Conservation (phyloP, 2,329 filamentous ascomycete species). For the Epichloe sibirici region DNA sequence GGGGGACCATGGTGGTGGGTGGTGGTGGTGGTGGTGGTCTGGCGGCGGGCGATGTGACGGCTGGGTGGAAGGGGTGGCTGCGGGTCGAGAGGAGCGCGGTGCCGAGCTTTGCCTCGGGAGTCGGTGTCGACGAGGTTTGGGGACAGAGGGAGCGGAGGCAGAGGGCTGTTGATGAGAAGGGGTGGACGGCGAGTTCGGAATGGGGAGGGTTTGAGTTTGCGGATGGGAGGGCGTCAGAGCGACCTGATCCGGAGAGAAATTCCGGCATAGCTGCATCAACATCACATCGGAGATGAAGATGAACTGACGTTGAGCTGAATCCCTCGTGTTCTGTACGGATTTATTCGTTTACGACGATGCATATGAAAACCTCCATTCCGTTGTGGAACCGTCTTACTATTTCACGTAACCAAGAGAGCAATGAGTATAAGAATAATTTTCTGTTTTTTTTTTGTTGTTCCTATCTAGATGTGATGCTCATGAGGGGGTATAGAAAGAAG, state of each 20-base stretch:
- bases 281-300: too few species aligned
- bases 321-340: too few species aligned
- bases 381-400: neutral
- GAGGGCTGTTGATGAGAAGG: constrained; percentile 27
- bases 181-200: constrained; percentile 34
- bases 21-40: constrained; percentile 31
- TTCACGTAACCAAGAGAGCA: neutral
- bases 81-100: constrained; percentile 33
- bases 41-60: constrained; percentile 20
- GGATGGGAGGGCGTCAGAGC: neutral
- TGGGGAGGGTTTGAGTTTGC: constrained; percentile 38
- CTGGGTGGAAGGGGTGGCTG: constrained; percentile 38
- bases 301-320: too few species aligned
- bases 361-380: too few species aligned
- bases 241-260: too few species aligned
- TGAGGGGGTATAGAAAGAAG: constrained; percentile 12
- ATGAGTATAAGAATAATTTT: constrained; percentile 24
- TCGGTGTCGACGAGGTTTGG: constrained; percentile 34
- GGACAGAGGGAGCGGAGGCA: constrained; percentile 26
- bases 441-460: neutral
- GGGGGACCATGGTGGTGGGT: constrained; percentile 45
- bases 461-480: constrained; percentile 12
- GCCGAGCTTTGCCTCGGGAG: constrained; percentile 24
- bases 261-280: too few species aligned
- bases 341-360: too few species aligned